Conservation (phyloP, 176 grass and related monocot species). For the Oryza officinalis region DNA sequence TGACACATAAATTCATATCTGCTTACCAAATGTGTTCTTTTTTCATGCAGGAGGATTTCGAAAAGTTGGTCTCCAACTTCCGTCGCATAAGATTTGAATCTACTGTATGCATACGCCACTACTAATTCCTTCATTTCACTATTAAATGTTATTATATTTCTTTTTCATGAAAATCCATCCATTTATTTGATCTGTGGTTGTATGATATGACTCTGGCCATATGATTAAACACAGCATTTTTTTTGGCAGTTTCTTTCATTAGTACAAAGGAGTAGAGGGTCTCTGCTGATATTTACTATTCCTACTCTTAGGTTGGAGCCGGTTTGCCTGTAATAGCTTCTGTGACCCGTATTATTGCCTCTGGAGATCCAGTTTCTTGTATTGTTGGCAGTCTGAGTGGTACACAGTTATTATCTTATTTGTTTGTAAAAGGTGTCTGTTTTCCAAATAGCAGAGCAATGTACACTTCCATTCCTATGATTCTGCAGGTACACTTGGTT, state of each 20-base stretch:
- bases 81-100: conserved; percentile 86
- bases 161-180: neutral
- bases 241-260: neutral
- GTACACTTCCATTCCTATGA: neutral
- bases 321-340: conserved; percentile 95
- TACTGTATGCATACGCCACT: conserved; percentile 61
- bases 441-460: conserved; percentile 13
- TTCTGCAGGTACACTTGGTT: conserved; percentile 82
- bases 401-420: conserved; percentile 39
- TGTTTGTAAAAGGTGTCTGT: neutral
- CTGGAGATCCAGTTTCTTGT: conserved; percentile 80
- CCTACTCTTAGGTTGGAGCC: conserved; percentile 79
- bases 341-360: conserved; percentile 71
- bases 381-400: conserved; percentile 89
- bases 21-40: conserved; percentile 23
- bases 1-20: neutral
- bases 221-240: neutral
- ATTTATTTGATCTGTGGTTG: neutral
- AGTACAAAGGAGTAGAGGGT: neutral
- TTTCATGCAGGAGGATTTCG: conserved; percentile 70
- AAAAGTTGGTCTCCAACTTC: conserved; percentile 69
- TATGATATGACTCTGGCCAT: neutral
- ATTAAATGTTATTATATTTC: neutral
- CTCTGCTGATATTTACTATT: conserved; percentile 15
- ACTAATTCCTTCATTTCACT: conserved; percentile 14